Base-by-base conservation (phyloP, 306 rosid genomes). In the Abrus pulchellus region DNA sequence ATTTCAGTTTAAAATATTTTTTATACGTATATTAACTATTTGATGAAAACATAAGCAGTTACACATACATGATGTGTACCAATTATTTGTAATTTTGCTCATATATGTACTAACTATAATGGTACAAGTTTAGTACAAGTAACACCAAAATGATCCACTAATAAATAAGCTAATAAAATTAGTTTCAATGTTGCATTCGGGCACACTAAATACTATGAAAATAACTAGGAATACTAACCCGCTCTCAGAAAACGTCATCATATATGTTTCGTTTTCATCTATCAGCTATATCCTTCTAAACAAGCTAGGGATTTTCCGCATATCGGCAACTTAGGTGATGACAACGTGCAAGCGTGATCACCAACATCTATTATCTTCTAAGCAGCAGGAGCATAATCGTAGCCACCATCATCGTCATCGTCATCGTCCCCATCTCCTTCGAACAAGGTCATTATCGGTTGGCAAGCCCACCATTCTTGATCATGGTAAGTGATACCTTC, bases 361-460 rank as follows among this genome's bases (percentile, higher is more conserved):
- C 11, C 9, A 32, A 28, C 59, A 32, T 57, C 44, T 47, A 33
- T 13, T 63, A 44, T 64, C 56, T 45, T 70, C 73, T 65, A 78
- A 43, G 83, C 83, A 29, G 86, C 86, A 0, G 80, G 77, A 38
- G 80, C 83, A 5, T 83, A 78, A 56, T 78, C 86, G 7, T 78
- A 66, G 12, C 2, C 79, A 4, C 75, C 76, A 4, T 29, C 80
- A 0, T 72, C 48, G 0, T 78, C 73, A 1, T 80, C 75, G 1
- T 83, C 67, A 1, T 78, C 86, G 0, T 72, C 86, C 0, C 75
- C 85, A 0, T 83, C 86, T 47, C 67, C 83, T 83, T 78, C 83
- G 0, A 34, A 5, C 13, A 4, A 7, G 2, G 40, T 44, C 20
- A 20, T 20, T 9, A 3, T 38, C 34, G 55, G 28, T 38, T 45